Evolutionary conservation across 345 rosid species (phyloP).

Genomic region (Rhodamnia argentea): DNA sequence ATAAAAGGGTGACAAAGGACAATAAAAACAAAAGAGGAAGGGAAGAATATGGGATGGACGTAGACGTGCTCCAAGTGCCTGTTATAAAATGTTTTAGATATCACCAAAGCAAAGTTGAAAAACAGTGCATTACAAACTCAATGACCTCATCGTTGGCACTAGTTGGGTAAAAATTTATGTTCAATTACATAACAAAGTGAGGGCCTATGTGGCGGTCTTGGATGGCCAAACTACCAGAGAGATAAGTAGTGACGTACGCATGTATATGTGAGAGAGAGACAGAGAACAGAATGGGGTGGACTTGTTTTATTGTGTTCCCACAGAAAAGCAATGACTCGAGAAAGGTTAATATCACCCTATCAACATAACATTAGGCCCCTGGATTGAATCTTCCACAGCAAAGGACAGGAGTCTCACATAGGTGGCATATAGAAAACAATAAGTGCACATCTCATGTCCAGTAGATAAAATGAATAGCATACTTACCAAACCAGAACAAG

Average conservation of each 20-base stretch:
- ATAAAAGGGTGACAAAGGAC: background rate
- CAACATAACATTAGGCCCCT: background rate
- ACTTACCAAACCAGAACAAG: constrained; percentile 47
- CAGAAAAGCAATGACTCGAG: background rate
- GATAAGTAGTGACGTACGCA: background rate
- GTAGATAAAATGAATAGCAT: background rate
- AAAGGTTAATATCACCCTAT: background rate
- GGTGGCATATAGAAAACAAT: background rate
- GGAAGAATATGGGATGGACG: background rate
- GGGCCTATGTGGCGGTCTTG: background rate
- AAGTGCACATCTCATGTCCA: background rate
- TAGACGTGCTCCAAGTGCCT: background rate
- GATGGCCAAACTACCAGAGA: background rate
- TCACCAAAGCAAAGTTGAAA: background rate
- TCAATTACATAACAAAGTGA: background rate
- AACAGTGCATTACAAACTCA: background rate
- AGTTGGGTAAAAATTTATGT: background rate
- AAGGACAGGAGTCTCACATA: background rate
- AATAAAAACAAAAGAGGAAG: background rate
- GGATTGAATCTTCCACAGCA: background rate
- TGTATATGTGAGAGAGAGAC: background rate
- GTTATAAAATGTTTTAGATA: background rate
- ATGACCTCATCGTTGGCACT: background rate
- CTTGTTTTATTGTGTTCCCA: background rate
- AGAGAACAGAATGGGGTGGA: background rate